These are phyloP conservation scores for Sisymbrium altissimum DNA, from an alignment of 345 rosid genomes.

Conservation along the genomic window DNA sequence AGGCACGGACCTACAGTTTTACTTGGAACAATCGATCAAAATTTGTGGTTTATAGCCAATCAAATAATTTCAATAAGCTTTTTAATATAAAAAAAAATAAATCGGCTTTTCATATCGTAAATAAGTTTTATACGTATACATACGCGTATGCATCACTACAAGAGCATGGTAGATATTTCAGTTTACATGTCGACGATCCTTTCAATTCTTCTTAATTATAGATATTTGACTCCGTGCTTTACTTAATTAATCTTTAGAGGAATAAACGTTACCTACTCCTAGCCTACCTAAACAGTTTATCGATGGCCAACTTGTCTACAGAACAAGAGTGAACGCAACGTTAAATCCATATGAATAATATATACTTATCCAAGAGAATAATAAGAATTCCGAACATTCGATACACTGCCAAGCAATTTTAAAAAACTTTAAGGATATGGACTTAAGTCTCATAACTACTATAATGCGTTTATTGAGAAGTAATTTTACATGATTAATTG, in stretches of 20 bases:
- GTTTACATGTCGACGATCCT: neutral
- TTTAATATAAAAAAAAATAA: too few relatives aligned
- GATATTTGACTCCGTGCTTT: neutral
- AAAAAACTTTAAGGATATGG: neutral
- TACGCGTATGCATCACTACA: neutral
- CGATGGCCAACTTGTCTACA: conserved; percentile 15
- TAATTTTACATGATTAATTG: conserved; percentile 3
- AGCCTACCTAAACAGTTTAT: neutral
- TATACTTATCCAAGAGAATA: neutral
- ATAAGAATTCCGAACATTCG: neutral
- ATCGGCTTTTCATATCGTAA: neutral
- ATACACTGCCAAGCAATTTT: neutral
- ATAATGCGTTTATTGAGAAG: neutral
- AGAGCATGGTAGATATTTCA: neutral
- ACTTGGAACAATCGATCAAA: neutral
- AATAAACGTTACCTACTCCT: neutral
- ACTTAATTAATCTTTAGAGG: neutral
- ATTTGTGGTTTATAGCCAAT: neutral
- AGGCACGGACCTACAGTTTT: neutral
- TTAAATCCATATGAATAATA: neutral
- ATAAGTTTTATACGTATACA: neutral
- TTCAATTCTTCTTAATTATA: neutral
- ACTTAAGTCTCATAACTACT: neutral
- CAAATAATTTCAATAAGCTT: too few relatives aligned
- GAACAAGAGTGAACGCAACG: neutral